Conservation (phyloP, 2,329 filamentous ascomycete species). For the Cordyceps javanica region DNA sequence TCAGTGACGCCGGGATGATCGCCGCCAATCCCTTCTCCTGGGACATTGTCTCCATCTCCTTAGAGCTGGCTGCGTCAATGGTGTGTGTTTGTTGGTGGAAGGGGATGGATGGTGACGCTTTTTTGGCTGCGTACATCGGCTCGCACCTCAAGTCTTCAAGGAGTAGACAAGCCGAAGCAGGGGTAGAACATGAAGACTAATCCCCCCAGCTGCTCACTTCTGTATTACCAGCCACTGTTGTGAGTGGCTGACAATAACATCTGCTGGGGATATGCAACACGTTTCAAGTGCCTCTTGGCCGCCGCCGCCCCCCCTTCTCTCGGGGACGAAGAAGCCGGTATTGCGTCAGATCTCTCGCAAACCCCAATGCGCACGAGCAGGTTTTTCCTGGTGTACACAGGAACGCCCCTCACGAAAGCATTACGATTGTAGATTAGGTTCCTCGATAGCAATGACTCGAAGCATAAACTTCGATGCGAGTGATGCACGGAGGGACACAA, state of each 20-base stretch:
- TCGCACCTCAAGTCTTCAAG: background rate
- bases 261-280: background rate
- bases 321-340: background rate
- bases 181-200: background rate
- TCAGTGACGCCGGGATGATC: slow-evolving; percentile 7
- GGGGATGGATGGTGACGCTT: too few species aligned
- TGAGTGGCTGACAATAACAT: background rate
- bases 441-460: slow-evolving; percentile 1
- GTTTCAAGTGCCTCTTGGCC: background rate
- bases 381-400: background rate
- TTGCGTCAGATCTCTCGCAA: background rate
- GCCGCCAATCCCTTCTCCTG: slow-evolving; percentile 1
- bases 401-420: background rate
- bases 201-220: background rate
- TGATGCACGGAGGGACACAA: background rate
- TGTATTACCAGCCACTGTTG: background rate
- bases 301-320: background rate
- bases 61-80: too few species aligned
- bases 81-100: background rate
- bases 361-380: background rate
- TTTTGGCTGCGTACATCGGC: background rate
- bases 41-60: slow-evolving; percentile 1
- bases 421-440: slow-evolving; percentile 8
- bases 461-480: background rate
- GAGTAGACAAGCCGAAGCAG: background rate